Base-by-base conservation (phyloP, 257 asterid species). In the Gentiana straminea region DNA sequence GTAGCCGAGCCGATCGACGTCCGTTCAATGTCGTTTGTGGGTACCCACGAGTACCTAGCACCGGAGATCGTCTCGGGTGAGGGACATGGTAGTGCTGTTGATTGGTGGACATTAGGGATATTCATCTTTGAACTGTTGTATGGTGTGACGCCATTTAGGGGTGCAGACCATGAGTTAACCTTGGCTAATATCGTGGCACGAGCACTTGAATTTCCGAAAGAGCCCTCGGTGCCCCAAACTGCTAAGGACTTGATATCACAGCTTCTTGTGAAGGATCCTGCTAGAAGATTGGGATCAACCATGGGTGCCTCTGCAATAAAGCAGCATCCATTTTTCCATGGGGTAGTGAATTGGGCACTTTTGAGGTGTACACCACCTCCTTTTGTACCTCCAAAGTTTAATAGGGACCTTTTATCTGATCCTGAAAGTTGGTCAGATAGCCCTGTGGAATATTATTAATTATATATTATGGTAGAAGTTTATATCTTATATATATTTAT, bases 51-150 rank as follows among this genome's bases (percentile, higher is more conserved):
- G 79, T 84, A 84, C 58, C 41, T 84, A 54, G 94, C 94, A n/a
- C 94, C 94, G 9, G 94, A 84, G 77, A 81, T 84, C 3, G 84
- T 84, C 41, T 84, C 89, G 13, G 94, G 89, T 0, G 94, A 84
- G 59, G 89, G 94, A 0, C 94, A 84, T 49, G 94, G 94, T 8
- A 84, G 81, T 50, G 83, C 94, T 2, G 94, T 84, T 15, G 94
- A 84, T 39, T 84, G 94, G 94, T 84, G 94, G 94, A 84, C 94
- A 1, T 43, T 84, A 12, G 94, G 94, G 57, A 69, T 84, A 34
- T 84, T 84, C 68, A 79, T 84, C 24, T 84, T 76, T n/a, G 94
- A 84, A 56, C 48, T 84, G 58, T 73, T 84, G 54, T 79, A 79
- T 33, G 89, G 94, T 0, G 78, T 79, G 63, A 84, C 94, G 9